Evolutionary conservation across 257 asterid species (phyloP).

Genomic region (Capsicum baccatum): DNA sequence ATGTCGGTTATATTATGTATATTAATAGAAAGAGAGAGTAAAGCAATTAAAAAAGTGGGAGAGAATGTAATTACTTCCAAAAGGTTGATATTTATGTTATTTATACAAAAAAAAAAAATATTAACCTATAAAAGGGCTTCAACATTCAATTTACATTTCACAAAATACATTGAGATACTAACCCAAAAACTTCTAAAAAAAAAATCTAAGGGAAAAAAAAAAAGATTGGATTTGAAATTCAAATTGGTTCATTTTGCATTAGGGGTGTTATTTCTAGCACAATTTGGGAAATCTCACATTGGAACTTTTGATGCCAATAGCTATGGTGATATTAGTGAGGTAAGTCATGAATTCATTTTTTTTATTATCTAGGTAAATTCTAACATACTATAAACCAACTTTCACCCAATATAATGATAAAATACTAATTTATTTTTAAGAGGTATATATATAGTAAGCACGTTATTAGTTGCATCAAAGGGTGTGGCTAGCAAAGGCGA

Average conservation of each 20-base stretch:
- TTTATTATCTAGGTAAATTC: neutral
- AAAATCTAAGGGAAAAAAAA: neutral
- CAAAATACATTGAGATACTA: neutral
- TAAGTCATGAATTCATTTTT: neutral
- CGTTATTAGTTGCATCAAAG: neutral
- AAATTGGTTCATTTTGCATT: neutral
- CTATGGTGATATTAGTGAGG: constrained; percentile 23
- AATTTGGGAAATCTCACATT: neutral
- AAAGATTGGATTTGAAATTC: neutral
- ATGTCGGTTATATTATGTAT: too few species aligned
- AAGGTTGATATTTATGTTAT: too few species aligned
- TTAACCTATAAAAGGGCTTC: neutral
- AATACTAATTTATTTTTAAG: neutral
- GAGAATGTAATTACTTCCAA: too few species aligned
- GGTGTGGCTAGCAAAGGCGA: neutral
- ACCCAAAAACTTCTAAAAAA: neutral
- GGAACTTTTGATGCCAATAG: constrained; percentile 22
- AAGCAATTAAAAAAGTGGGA: too few species aligned
- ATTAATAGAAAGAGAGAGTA: too few species aligned
- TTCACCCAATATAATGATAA: neutral
- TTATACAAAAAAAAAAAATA: too few species aligned
- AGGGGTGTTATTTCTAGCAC: constrained; percentile 5
- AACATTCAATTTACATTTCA: neutral
- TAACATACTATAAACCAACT: neutral
- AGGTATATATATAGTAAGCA: neutral